Percentiles rank a stretch among this genome's conserved stretches.
phyloP scores from a whole-genome alignment of 2,329 filamentous ascomycete species.

The Neonectria neomacrospora region DNA sequence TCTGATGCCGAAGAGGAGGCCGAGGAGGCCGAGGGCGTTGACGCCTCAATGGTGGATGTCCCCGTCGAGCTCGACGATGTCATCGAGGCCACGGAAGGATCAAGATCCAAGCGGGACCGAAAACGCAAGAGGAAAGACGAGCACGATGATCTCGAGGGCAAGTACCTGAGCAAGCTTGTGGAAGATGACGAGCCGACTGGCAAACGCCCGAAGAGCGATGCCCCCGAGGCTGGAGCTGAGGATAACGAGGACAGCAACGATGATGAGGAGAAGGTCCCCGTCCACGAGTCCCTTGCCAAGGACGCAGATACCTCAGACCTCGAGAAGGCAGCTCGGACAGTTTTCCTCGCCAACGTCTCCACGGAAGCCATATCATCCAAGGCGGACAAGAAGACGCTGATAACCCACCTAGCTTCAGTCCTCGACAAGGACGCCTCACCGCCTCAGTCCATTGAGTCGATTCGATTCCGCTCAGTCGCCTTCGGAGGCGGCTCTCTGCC shows the following conservation, averaged over 20 bases:
- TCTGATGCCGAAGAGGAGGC: constrained; percentile 32
- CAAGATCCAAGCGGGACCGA: constrained; percentile 56
- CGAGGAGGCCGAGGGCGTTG: constrained; percentile 54
- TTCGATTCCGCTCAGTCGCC: constrained; percentile 93
- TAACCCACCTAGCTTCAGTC: constrained; percentile 82
- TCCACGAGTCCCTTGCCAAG: constrained; percentile 68
- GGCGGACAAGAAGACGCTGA: constrained; percentile 78
- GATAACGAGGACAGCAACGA: constrained; percentile 58
- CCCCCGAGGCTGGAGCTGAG: constrained; percentile 42
- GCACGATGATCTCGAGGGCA: constrained; percentile 75
- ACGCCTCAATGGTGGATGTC: constrained; percentile 50
- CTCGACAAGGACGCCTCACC: constrained; percentile 64
- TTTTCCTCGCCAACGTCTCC: constrained; percentile 94
- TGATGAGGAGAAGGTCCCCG: constrained; percentile 56
- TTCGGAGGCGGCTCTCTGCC: constrained; percentile 82
- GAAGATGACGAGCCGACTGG: constrained; percentile 66
- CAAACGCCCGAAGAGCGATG: constrained; percentile 63
- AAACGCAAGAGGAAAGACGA: constrained; percentile 76
- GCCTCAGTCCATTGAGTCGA: constrained; percentile 82
- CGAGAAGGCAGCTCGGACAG: constrained; percentile 87
- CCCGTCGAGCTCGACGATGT: constrained; percentile 52
- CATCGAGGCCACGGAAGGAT: constrained; percentile 49
- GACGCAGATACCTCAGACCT: constrained; percentile 70
- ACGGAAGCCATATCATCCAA: constrained; percentile 85
- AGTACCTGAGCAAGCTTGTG: constrained; percentile 74